phyloP scores from a whole-genome alignment of 2,329 filamentous ascomycete species.

The Aotearoamyces nothofagi region DNA sequence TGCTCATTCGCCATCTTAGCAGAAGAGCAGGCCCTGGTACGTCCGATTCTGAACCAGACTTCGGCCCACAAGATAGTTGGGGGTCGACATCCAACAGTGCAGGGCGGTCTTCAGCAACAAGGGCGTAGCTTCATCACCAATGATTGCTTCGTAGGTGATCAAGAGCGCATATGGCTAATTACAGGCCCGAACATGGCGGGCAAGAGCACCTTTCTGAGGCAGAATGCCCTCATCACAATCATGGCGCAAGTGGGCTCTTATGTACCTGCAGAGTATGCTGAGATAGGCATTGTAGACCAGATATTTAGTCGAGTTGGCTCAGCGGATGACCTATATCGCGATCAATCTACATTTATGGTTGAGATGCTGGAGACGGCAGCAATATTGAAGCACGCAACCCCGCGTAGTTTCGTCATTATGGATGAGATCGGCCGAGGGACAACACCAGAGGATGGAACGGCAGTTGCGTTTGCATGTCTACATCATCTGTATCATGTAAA shows the following conservation, averaged over 20 bases:
- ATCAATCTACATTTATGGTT: constrained; percentile 98
- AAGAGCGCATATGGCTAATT: constrained; percentile 52
- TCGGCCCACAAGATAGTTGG: constrained; percentile 63
- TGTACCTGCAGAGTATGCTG: constrained; percentile 75
- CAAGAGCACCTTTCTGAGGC: constrained; percentile 89
- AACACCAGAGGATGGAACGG: constrained; percentile 80
- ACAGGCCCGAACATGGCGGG: constrained; percentile 95
- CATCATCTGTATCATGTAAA: constrained; percentile 71
- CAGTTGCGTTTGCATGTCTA: constrained; percentile 78
- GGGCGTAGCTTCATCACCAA: constrained; percentile 75
- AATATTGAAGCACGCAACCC: constrained; percentile 74
- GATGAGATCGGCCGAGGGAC: constrained; percentile 94
- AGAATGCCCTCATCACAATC: constrained; percentile 89
- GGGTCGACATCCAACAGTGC: constrained; percentile 85
- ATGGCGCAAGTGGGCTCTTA: constrained; percentile 87
- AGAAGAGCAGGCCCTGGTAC: constrained; percentile 53
- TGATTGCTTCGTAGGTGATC: constrained; percentile 64
- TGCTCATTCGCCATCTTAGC: constrained; percentile 76
- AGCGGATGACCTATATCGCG: constrained; percentile 84
- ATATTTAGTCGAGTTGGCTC: constrained; percentile 89
- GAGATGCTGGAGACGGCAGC: constrained; percentile 95
- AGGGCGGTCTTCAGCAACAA: constrained; percentile 62
- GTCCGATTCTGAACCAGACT: constrained; percentile 54
- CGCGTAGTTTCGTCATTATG: constrained; percentile 88
- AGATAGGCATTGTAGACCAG: constrained; percentile 85